A percentile compares a stretch with the other conserved stretches of the same genome.
These are phyloP conservation scores for Solanum ossicruentum DNA, from an alignment of 257 asterid genomes.

Conservation along the genomic window DNA sequence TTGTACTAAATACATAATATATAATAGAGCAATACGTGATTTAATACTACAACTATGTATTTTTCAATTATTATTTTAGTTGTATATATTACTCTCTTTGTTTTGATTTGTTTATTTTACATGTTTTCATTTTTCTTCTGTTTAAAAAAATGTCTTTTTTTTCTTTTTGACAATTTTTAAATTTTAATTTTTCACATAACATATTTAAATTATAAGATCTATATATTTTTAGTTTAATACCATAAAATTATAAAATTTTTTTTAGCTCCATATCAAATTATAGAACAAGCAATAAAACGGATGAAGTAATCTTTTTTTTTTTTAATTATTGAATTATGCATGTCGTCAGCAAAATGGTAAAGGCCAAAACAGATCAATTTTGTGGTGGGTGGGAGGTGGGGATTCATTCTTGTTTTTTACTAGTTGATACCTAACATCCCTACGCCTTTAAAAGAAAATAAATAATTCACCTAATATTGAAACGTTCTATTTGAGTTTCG, in stretches of 20 bases:
- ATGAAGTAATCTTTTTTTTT: not conserved
- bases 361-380: not conserved
- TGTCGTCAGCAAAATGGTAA: not conserved
- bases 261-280: not conserved
- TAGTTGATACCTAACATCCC: not conserved
- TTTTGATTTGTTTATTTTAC: not conserved
- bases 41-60: not conserved
- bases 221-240: too few relatives aligned
- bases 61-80: not conserved
- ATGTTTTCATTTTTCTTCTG: not conserved
- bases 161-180: too few relatives aligned
- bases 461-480: too few relatives aligned
- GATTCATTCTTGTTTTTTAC: not conserved
- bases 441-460: not conserved
- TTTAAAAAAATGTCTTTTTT: not conserved
- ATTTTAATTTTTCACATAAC: not conserved
- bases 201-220: not conserved
- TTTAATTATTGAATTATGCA: not conserved
- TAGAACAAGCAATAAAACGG: too few relatives aligned
- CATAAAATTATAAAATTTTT: too few relatives aligned
- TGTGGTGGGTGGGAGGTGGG: not conserved
- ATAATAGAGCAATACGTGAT: not conserved
- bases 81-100: not conserved
- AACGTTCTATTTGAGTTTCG: too few relatives aligned
- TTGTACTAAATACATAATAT: not conserved